Base-by-base conservation (phyloP, 768 basidiomycete species). In the Boletus rubescentipes region DNA sequence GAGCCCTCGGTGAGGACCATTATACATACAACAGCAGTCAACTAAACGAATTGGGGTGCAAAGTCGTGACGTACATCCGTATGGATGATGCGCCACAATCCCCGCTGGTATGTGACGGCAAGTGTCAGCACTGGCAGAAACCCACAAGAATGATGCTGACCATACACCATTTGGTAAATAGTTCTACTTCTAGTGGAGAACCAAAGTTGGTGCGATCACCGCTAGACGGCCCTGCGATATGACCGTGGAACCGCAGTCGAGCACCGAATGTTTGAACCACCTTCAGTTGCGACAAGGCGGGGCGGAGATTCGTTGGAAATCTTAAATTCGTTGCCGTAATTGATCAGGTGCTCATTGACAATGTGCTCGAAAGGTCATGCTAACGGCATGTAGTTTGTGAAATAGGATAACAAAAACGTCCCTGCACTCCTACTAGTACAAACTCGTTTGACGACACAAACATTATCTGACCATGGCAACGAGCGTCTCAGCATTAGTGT, bases 171-270 rank as follows among this genome's bases (percentile, higher is more conserved):
- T 38, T 26, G 47, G 30, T 20, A n/a, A 4, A 26, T 2, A 18
- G n/a, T 6, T 26, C 12, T 18, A 40, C 10, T 31, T 31, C 14
- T 32, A n/a, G 35, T 51, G 34, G 35, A 20, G 51, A 53, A 20
- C 30, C 30, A 32, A 18, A 16, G 30, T 49, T 14, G 32, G 32
- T 16, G 32, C 15, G 31, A 55, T 55, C 31, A 54, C 43, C 43
- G 35, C 46, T 26, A 12, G 21, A 34, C 15, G 7, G 23, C 37
- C 49, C 56, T 42, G 56, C 56, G 57, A 59, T 59, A 59, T 59
- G 46, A 59, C 37, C 57, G 57, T 58, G 49, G 57, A 48, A 43
- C 57, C 57, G 55, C 55, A 57, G 56, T 57, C 46, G 36, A 54
- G 23, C 23, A 21, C 46, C 10, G 31, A 29, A 43, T n/a, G 29